Percentiles rank a stretch among this genome's conserved stretches.
Evolutionary conservation across 2,329 filamentous ascomycete genomes (phyloP).

Genomic region (Knufia petricola): DNA sequence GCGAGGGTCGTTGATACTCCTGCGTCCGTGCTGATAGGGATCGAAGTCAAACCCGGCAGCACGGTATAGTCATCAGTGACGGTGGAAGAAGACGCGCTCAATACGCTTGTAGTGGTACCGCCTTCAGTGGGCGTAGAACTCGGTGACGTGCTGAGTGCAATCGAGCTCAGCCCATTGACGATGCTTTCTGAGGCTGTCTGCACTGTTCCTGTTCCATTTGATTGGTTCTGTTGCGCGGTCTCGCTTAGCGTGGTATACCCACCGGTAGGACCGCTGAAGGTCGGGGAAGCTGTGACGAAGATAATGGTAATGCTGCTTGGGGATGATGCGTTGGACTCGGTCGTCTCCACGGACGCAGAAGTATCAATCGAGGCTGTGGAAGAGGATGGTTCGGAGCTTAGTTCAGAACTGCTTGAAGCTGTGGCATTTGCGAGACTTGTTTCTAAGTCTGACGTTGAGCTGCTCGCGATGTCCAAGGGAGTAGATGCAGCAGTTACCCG

Average conservation of each 20-base stretch:
- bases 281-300: conserved; percentile 43
- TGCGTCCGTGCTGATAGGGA: not conserved
- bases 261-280: conserved; percentile 41
- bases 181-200: not conserved
- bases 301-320: conserved; percentile 27
- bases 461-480: not conserved
- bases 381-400: not conserved
- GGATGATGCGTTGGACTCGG: not conserved
- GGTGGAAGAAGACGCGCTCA: not conserved
- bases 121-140: not conserved
- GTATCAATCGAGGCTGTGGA: not conserved
- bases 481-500: conserved; percentile 9
- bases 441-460: not conserved
- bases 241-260: conserved; percentile 30
- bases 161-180: conserved; percentile 4
- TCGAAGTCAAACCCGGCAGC: conserved; percentile 3
- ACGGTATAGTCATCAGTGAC: not conserved
- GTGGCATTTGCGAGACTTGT: not conserved
- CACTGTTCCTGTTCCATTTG: not conserved
- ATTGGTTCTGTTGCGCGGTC: conserved; percentile 6
- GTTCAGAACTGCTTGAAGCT: not conserved
- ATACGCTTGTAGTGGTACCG: not conserved
- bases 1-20: not conserved
- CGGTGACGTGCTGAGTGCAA: not conserved
- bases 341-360: not conserved